Percentiles rank a stretch among this genome's conserved stretches.
phyloP scores from a whole-genome alignment of 345 rosid species.

The Aethionema arabicum region DNA sequence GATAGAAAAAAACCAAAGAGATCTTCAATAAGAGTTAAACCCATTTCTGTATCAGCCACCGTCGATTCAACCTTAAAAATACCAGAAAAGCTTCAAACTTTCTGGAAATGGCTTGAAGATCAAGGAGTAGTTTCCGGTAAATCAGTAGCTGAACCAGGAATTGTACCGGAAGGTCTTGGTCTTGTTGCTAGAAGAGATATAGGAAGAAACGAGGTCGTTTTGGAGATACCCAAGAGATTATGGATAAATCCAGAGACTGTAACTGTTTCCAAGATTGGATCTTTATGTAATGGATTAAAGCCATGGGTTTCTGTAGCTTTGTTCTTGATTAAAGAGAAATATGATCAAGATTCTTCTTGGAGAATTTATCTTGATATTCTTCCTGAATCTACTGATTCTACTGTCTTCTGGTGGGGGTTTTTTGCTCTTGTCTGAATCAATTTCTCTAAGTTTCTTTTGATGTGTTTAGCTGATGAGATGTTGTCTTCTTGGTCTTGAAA shows the following conservation, averaged over 20 bases:
- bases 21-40: constrained; percentile 26
- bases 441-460: not conserved
- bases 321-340: constrained; percentile 77
- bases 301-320: constrained; percentile 90
- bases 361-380: constrained; percentile 76
- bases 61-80: constrained; percentile 20
- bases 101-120: constrained; percentile 82
- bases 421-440: constrained; percentile 20
- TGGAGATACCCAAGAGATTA: constrained; percentile 76
- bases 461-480: constrained; percentile 29
- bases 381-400: constrained; percentile 72
- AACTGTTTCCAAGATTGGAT: constrained; percentile 74
- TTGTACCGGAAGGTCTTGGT: constrained; percentile 72
- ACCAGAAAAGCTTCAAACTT: constrained; percentile 47
- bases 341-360: constrained; percentile 59
- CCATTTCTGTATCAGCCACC: constrained; percentile 32
- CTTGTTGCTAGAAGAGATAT: constrained; percentile 75
- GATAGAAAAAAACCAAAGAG: constrained; percentile 25
- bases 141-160: constrained; percentile 55
- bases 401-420: constrained; percentile 83
- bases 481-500: constrained; percentile 33
- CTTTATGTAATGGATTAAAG: constrained; percentile 66
- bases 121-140: constrained; percentile 62
- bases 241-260: constrained; percentile 89
- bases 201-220: constrained; percentile 71